A percentile compares a stretch with the other conserved stretches of the same genome.
Evolutionary conservation across 768 basidiomycete species (phyloP).

Genomic region (Coprinellus micaceus): DNA sequence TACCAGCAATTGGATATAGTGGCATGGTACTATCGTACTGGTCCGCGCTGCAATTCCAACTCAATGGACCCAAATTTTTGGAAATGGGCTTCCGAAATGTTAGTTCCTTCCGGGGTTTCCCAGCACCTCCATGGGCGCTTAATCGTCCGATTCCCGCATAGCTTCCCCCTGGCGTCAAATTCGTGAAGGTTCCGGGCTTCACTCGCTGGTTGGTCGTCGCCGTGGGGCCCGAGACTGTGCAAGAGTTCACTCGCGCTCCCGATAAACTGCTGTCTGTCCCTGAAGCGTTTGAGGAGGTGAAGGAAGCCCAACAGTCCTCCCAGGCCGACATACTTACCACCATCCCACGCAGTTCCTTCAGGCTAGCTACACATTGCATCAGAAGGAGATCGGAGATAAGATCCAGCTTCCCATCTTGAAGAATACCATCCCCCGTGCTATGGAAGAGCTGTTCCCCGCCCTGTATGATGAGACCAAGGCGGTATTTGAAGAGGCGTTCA

Average conservation of each 20-base stretch:
- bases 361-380: constrained; percentile 11
- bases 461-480: constrained; percentile 4
- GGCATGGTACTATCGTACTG: not conserved
- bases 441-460: not conserved
- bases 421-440: constrained; percentile 10
- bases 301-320: too few relatives aligned
- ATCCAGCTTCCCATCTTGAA: constrained; percentile 17
- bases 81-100: not conserved
- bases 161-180: not conserved
- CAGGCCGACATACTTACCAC: too few relatives aligned
- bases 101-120: too few relatives aligned
- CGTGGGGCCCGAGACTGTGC: constrained; percentile 17
- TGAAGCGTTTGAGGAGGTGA: constrained; percentile 26
- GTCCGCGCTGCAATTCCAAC: not conserved
- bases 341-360: not conserved
- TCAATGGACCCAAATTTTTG: not conserved
- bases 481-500: not conserved
- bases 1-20: not conserved
- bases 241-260: constrained; percentile 29
- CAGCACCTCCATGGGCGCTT: not conserved
- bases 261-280: constrained; percentile 27
- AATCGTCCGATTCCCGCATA: not conserved
- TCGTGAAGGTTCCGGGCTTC: constrained; percentile 6
- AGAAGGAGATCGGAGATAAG: constrained; percentile 12
- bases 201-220: constrained; percentile 8